Base-by-base conservation (phyloP, 306 rosid species). In the Hippophae rhamnoides region DNA sequence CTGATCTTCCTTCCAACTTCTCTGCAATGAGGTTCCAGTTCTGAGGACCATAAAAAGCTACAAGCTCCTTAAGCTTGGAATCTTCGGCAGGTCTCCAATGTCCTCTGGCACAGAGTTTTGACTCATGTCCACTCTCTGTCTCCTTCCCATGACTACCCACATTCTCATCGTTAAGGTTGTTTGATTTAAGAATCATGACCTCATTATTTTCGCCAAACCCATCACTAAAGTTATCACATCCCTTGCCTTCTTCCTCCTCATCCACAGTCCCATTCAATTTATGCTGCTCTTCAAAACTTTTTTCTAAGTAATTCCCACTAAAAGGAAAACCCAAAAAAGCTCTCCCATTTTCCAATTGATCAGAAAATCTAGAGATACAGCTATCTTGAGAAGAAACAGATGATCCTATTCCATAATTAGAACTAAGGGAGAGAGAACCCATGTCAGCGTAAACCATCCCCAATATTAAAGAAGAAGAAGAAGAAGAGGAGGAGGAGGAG, bases 71-170 rank as follows among this genome's bases (percentile, higher is more conserved):
- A 14, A 93, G 84, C 85, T 88, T 93, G 10, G 94, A 56, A 64
- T 93, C 99, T 70, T 93, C 99, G 3, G 97, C 99, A 6, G 99
- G 99, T 61, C 99, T 79, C 99, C 99, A 93, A 79, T 93, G 99
- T 18, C 99, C 99, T 77, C 99, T 89, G 49, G 90, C 85, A 77
- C 95, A 86, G 5, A 86, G 90, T 56, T 79, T 93, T 18, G 94
- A 80, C 65, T 18, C 23, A 18, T 18, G 23, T 18, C 23, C 23
- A 18, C 23, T 18, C 23, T 72, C 78, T 43, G 63, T 72, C 50
- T 77, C 86, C 65, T 77, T 76, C 57, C 78, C 82, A 42, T 67
- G 61, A 2, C 49, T 49, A 50, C 26, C 41, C 56, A 45, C 60
- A 51, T 83, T 79, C 27, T 79, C 79, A 62, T 58, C 58, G 6